Base-by-base conservation (phyloP, 2,329 filamentous ascomycete species). In the Aspergillus sp. region DNA sequence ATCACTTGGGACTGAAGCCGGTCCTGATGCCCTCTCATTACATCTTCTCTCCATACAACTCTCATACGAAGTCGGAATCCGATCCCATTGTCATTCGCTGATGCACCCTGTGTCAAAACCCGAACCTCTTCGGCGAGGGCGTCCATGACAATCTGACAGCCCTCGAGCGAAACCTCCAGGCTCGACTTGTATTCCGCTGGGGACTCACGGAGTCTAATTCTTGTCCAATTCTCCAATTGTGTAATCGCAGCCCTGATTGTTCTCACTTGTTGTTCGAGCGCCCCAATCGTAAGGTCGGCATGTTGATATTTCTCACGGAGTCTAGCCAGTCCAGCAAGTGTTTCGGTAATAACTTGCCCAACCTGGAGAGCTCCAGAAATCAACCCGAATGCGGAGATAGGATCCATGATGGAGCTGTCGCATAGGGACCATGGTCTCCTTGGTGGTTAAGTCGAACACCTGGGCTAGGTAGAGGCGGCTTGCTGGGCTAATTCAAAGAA, bases 281-380 rank as follows among this genome's bases (percentile, higher is more conserved):
- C 70, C 37, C 65, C 65, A 43, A 77, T 74, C 15, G 73, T 75
- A 50, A 73, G 61, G 55, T 76, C 74, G 40, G 75, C 73, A 57
- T 74, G 68, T 21, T 62, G 59, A 55, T 70, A 75, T 68, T 70
- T 75, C 17, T 69, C 70, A 31, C 64, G 64, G 7, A 76, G 64
- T 33, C 69, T 62, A 7, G 64, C 65, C n/a, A 77, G 64, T 15
- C 69, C 69, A 35, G 66, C 61, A 4, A 72, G 63, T 0, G 71
- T 75, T 35, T 70, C 68, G 4, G 65, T 65, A 46, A 76, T 73
- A 31, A 70, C 64, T 55, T 69, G 67, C 21, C 68, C 62, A 17
- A 76, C 70, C 53, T 72, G 72, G 35, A 75, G 58, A 2, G 67
- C 71, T 23, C 72, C 72, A 9, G 66, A 69, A 43, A 74, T 60